These are phyloP conservation scores for Aspergillus diversus DNA, from an alignment of 495 filamentous ascomycete species.

Conservation along the genomic window DNA sequence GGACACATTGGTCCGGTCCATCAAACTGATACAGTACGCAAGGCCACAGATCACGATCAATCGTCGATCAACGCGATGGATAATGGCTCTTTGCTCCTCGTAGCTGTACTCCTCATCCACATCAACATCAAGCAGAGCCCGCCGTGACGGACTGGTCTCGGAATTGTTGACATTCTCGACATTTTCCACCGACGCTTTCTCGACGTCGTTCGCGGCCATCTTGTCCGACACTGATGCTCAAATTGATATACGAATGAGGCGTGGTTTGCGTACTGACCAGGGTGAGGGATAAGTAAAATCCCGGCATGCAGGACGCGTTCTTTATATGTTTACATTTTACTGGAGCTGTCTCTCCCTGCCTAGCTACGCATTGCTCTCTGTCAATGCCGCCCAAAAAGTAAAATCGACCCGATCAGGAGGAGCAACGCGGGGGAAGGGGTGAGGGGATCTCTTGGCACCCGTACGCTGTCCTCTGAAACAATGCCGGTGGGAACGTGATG, in stretches of 20 bases:
- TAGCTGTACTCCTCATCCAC: slow-evolving; percentile 41
- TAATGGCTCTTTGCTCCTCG: slow-evolving; percentile 49
- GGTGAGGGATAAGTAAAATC: neutral
- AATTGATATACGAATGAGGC: neutral
- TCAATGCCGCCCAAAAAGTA: neutral
- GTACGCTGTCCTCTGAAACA: neutral
- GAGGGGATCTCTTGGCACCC: slow-evolving; percentile 17
- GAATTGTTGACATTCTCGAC: slow-evolving; percentile 2
- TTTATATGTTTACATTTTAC: slow-evolving; percentile 2
- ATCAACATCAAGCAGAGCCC: slow-evolving; percentile 16
- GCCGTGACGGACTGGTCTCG: neutral
- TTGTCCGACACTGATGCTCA: neutral
- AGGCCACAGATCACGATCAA: slow-evolving; percentile 64
- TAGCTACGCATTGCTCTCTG: neutral
- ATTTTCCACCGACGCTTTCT: slow-evolving; percentile 16
- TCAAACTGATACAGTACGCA: slow-evolving; percentile 67
- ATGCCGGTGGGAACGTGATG: neutral
- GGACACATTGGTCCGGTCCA: slow-evolving; percentile 71
- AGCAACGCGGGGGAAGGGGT: slow-evolving; percentile 1
- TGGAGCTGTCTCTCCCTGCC: neutral
- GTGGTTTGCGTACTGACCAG: too few species aligned
- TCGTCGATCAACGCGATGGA: slow-evolving; percentile 63
- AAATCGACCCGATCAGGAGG: neutral
- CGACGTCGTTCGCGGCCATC: slow-evolving; percentile 16
- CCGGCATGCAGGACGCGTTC: neutral